Conservation (phyloP, 768 basidiomycete genomes). For the Galerina marginata region DNA sequence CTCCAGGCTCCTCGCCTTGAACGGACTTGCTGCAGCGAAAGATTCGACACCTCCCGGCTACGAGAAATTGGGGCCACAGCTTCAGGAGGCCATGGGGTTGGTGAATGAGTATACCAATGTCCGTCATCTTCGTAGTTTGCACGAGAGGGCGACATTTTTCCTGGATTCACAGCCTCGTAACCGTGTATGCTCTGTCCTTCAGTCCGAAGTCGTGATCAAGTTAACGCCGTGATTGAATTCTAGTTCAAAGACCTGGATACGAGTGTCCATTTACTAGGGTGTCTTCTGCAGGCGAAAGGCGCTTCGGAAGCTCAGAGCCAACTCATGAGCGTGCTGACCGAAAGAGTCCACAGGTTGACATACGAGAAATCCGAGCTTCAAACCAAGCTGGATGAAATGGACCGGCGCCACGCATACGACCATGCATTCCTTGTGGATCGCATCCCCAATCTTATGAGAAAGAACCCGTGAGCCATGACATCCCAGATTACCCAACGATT, state of each 20-base stretch:
- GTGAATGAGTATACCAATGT: not conserved
- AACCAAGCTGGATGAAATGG: not conserved
- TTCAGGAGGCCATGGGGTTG: constrained; percentile 4
- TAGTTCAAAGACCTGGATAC: constrained; percentile 13
- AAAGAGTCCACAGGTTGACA: not conserved
- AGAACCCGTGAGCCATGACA: not conserved
- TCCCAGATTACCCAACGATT: not conserved
- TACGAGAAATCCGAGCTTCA: constrained; percentile 1
- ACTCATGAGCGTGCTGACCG: constrained; percentile 3
- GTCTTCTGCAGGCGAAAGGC: constrained; percentile 11
- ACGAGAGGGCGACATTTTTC: constrained; percentile 1
- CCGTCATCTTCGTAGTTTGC: constrained; percentile 2
- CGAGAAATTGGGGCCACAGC: not conserved
- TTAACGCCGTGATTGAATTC: not conserved
- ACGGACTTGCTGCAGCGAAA: not conserved
- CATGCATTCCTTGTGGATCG: not conserved
- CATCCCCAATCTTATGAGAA: not conserved
- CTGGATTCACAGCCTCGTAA: constrained; percentile 9
- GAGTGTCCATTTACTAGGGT: constrained; percentile 9
- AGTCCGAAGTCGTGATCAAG: no score
- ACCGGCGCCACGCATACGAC: not conserved
- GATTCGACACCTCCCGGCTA: no score
- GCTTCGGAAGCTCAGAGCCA: constrained; percentile 2
- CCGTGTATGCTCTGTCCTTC: constrained; percentile 1
- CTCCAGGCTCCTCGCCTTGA: not conserved